These are phyloP conservation scores for Ammopiptanthus mongolicus DNA, from an alignment of 306 rosid genomes.

Conservation along the genomic window DNA sequence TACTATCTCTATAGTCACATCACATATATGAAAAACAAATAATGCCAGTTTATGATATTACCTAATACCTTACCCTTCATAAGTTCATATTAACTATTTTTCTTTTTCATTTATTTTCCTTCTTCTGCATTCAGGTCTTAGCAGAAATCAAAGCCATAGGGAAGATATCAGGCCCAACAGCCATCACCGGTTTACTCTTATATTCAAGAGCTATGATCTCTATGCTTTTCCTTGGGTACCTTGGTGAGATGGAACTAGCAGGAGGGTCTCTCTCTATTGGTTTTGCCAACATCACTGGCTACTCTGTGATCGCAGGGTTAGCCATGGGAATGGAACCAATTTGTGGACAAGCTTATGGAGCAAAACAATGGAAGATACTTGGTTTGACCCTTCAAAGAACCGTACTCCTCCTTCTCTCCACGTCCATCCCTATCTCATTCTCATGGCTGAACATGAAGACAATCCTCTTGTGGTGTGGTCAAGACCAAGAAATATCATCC, in stretches of 20 bases:
- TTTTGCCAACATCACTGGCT: constrained; percentile 94
- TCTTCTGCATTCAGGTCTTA: constrained; percentile 45
- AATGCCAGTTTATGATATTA: not conserved
- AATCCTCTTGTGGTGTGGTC: constrained; percentile 79
- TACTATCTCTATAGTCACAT: constrained; percentile 9
- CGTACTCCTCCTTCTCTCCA: constrained; percentile 65
- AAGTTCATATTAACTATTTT: not conserved
- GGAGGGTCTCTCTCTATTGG: constrained; percentile 95
- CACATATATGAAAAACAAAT: constrained; percentile 2
- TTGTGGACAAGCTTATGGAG: constrained; percentile 94
- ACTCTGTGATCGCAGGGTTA: constrained; percentile 89
- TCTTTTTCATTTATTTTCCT: not conserved
- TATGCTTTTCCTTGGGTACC: constrained; percentile 88
- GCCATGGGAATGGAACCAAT: constrained; percentile 99
- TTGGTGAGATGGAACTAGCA: constrained; percentile 84
- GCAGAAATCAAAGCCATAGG: constrained; percentile 80
- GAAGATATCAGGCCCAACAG: constrained; percentile 81
- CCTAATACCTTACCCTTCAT: not conserved
- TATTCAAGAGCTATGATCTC: constrained; percentile 96
- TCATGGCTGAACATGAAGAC: constrained; percentile 77
- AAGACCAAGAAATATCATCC: constrained; percentile 67
- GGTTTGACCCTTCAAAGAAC: constrained; percentile 85
- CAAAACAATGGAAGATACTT: constrained; percentile 67
- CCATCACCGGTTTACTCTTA: constrained; percentile 64
- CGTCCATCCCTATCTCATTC: constrained; percentile 74